Evolutionary conservation across 2,329 filamentous ascomycete species (phyloP), one percentile per base, ranked within the genome.

Genomic region (Fonsecaea multimorphosa): DNA sequence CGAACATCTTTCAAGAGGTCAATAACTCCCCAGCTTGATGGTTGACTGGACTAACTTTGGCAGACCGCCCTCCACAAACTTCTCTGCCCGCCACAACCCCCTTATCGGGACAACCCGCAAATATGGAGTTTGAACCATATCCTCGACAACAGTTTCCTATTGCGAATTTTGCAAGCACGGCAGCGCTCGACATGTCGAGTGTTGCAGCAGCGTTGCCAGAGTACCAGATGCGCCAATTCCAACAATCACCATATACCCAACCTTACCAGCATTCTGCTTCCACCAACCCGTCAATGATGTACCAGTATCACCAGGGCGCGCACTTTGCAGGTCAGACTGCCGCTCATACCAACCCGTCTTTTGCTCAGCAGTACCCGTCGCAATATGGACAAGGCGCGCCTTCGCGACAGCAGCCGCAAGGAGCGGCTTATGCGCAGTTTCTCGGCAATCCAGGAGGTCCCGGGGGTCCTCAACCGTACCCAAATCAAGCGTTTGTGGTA

Each of bases 1-100:
- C 81, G 74, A 91, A 95, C 73, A 92, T 87, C 8, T 86, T 78
- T 54, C 58, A 7, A 59, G 38, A 69, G 67, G 64, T 66, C 53
- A 29, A 54, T 51, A 2, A 32, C 12, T 24, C 16, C 36, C 27
- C 7, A 8, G n/a, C n/a, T 29, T 32, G 24, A 11, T 27, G 46
- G 36, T 49, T 1, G 5, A 55, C 29, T 40, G 38, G 16, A 61
- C 51, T 61, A 19, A 64, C 38, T 29, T 27, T 61, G 5, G 32
- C 59, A 67, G 65, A 64, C 27, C 52, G 34, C 58, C 53, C 58
- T 34, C 59, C 52, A 52, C 65, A 64, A 52, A 54, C 57, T 14
- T 58, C 62, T 32, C 12, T 58, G 32, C 22, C 64, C 36, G 52
- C n/a, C 16, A 9, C 58, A 27, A 62, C 24, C 19, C 29, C 34